Base-by-base conservation (phyloP, 2,329 filamentous ascomycete genomes). In the Fusarium torulosum region DNA sequence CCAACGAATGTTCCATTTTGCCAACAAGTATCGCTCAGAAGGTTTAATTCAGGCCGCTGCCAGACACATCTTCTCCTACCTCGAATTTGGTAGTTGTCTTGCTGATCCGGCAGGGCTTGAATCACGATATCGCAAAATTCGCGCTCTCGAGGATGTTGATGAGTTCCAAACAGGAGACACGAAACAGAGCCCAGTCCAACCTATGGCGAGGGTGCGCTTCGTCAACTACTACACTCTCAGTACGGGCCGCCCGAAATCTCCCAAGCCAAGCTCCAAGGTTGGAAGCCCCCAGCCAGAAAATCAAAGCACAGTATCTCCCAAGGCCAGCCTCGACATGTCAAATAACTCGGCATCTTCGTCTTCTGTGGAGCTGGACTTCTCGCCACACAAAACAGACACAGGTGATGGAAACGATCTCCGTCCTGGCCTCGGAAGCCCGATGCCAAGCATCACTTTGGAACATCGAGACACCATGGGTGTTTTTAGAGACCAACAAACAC, bases 181-280 rank as follows among this genome's bases (percentile, higher is more conserved):
- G 56, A 44, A 68, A 4, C 50, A 67, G 2, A 62, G 69, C 19
- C 58, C 68, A 4, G 37, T 51, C 14, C 60, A 59, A 3, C 60
- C 80, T 5, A 72, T 80, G 3, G 80, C 82, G 4, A 83, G 90
- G 52, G 86, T 96, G 13, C 86, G 93, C 17, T 97, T 97, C 72
- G 84, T 93, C 58, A 97, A 97, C 75, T 97, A 97, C 76, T 97
- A 95, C 75, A 97, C 94, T 2, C 86, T 91, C n/a, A 94, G 91
- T 68, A 90, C 91, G 11, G 94, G 94, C 5, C 84, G 88, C 59
- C 84, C 85, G 3, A 94, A 91, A 70, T 53, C 67, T 6, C 69
- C 73, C 19, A 74, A 74, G 31, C 7, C 52, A 8, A 58, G 51
- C 3, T 67, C 73, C 15, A 72, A 73, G 27, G 14, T 63, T 7